A percentile compares a stretch with the other conserved stretches of the same genome.
phyloP scores from a whole-genome alignment of 805 yeast genomes.

The Saturnispora halmiae region DNA sequence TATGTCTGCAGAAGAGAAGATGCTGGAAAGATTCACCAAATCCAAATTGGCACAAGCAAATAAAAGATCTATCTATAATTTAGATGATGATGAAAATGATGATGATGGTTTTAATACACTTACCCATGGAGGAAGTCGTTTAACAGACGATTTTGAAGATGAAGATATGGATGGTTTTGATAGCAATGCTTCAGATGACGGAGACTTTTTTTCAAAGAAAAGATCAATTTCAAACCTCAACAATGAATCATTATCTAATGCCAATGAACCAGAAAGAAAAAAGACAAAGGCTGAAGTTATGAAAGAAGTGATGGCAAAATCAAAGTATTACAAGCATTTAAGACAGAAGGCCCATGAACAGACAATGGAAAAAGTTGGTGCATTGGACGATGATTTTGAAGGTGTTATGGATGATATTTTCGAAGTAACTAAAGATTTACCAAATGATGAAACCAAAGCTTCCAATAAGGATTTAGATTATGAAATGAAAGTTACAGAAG shows the following conservation, averaged over 20 bases:
- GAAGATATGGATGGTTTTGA: slow-evolving; percentile 33
- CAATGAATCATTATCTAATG: slow-evolving; percentile 13
- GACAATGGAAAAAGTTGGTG: slow-evolving; percentile 51
- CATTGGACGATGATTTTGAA: slow-evolving; percentile 65
- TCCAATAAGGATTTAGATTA: slow-evolving; percentile 42
- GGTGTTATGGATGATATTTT: slow-evolving; percentile 44
- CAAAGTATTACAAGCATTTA: slow-evolving; percentile 67
- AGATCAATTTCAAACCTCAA: slow-evolving; percentile 18
- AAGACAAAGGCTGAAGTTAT: slow-evolving; percentile 78
- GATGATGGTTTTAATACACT: slow-evolving; percentile 48
- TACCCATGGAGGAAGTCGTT: slow-evolving; percentile 42
- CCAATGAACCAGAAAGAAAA: slow-evolving; percentile 44
- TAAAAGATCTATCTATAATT: slow-evolving; percentile 56
- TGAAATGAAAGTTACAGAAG: slow-evolving; percentile 56
- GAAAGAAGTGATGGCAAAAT: slow-evolving; percentile 78
- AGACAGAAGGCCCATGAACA: slow-evolving; percentile 58
- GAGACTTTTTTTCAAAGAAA: slow-evolving; percentile 29
- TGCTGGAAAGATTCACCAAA: slow-evolving; percentile 88
- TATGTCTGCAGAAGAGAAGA: slow-evolving; percentile 81
- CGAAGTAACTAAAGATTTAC: slow-evolving; percentile 20
- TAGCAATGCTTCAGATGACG: slow-evolving; percentile 23
- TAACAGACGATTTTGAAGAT: slow-evolving; percentile 51
- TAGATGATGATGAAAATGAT: slow-evolving; percentile 52
- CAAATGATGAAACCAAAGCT: slow-evolving; percentile 25
- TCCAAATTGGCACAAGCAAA: slow-evolving; percentile 62